Percentiles rank a stretch among this genome's conserved stretches.
Evolutionary conservation across 116 monocot genomes (phyloP).

Genomic region (Iris pallida): DNA sequence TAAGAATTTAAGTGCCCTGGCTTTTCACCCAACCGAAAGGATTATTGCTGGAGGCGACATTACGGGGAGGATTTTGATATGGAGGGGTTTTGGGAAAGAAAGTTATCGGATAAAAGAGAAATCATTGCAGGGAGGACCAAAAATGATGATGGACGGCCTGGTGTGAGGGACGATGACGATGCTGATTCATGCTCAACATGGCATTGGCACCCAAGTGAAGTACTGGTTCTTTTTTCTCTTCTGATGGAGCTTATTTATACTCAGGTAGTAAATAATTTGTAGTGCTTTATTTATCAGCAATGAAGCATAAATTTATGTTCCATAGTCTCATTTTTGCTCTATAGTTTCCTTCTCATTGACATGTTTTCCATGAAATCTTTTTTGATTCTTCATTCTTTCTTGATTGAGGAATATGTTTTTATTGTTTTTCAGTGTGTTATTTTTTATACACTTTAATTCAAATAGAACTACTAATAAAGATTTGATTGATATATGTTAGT

Average conservation of each 20-base stretch:
- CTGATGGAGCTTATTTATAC: conserved; percentile 89
- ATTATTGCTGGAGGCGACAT: conserved; percentile 87
- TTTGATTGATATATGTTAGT: neutral
- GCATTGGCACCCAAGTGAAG: conserved; percentile 90
- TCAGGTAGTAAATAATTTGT: conserved; percentile 54
- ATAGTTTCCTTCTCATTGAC: no score
- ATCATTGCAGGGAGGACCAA: conserved; percentile 9
- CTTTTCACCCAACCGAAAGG: conserved; percentile 86
- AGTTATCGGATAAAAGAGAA: conserved; percentile 26
- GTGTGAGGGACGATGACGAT: conserved; percentile 72
- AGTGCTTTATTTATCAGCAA: no score
- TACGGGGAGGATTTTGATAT: conserved; percentile 87
- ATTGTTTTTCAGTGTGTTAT: neutral
- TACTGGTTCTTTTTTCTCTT: conserved; percentile 74
- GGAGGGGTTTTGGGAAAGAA: conserved; percentile 80
- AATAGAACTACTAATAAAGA: neutral
- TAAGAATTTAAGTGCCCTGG: conserved; percentile 58
- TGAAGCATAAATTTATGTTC: no score
- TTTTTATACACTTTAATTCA: neutral
- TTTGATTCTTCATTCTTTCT: neutral
- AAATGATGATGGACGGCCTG: conserved; percentile 53
- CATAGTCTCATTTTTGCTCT: no score
- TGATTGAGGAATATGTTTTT: neutral
- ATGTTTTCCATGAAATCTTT: no score
- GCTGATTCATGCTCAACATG: conserved; percentile 78